phyloP scores from a whole-genome alignment of 73 alveolate species.

The Symbiodinium natans region DNA sequence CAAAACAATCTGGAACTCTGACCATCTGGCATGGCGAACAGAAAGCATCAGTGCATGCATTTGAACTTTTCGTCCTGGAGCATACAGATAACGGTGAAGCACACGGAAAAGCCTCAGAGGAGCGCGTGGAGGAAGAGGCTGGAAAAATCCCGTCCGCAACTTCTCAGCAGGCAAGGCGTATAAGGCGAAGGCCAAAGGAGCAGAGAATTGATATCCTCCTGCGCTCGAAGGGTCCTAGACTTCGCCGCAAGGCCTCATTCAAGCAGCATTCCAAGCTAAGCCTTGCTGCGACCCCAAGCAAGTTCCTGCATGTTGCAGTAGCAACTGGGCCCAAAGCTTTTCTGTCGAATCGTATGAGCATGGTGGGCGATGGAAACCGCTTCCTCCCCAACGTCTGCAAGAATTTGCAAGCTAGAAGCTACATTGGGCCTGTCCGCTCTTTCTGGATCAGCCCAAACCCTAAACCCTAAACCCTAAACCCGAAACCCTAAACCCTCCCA shows the following conservation, averaged over 20 bases:
- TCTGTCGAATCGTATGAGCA: background rate
- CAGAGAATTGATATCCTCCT: conserved; percentile 46
- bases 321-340: background rate
- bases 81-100: conserved; percentile 32
- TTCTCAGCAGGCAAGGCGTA: background rate
- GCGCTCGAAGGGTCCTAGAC: conserved; percentile 53
- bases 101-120: conserved; percentile 21
- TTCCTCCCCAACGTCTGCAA: no score
- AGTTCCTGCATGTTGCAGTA: no score
- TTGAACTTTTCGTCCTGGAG: background rate
- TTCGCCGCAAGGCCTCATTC: conserved; percentile 66
- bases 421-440: no score
- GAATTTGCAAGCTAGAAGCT: no score
- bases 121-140: no score
- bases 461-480: no score
- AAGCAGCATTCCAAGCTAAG: no score
- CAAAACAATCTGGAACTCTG: no score
- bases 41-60: background rate
- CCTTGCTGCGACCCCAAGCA: no score
- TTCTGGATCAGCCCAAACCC: no score
- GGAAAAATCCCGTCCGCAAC: background rate
- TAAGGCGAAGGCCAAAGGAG: conserved; percentile 37
- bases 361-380: background rate
- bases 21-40: no score
- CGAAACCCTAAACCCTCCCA: no score